A percentile compares a stretch with the other conserved stretches of the same genome.
These are phyloP conservation scores for Irpex sp. DNA, from an alignment of 1,284 basidiomycete genomes.

Conservation along the genomic window DNA sequence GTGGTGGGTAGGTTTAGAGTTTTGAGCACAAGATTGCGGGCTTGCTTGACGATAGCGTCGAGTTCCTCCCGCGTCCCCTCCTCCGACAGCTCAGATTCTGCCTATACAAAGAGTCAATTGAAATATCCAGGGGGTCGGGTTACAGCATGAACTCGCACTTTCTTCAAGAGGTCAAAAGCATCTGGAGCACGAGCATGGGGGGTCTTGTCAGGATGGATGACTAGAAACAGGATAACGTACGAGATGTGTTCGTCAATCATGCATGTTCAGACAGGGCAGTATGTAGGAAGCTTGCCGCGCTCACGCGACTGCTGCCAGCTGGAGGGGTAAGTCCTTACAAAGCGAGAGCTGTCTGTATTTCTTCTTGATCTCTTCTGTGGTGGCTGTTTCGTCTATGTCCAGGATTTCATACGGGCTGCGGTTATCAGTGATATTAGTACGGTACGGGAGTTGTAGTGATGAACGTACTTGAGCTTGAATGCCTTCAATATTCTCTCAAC, in stretches of 20 bases:
- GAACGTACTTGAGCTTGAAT: conserved; percentile 77
- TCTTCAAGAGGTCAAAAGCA: conserved; percentile 82
- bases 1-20: conserved; percentile 53
- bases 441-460: background rate
- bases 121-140: background rate
- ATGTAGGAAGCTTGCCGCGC: conserved; percentile 1
- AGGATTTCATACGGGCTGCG: conserved; percentile 67
- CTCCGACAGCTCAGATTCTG: conserved; percentile 76
- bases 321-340: conserved; percentile 45
- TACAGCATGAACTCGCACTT: conserved; percentile 41
- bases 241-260: conserved; percentile 9
- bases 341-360: conserved; percentile 79
- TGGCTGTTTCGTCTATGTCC: conserved; percentile 60
- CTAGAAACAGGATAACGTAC: conserved; percentile 49
- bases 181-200: conserved; percentile 75
- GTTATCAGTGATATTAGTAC: background rate
- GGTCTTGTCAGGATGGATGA: conserved; percentile 86
- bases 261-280: background rate
- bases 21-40: conserved; percentile 61
- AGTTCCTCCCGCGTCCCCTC: conserved; percentile 72
- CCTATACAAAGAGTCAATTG: conserved; percentile 39
- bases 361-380: conserved; percentile 73
- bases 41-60: conserved; percentile 73
- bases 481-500: conserved; percentile 83
- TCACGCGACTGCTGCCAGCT: background rate